Conservation (phyloP, 2,329 filamentous ascomycete species). For the Paramyrothecium sp. region DNA sequence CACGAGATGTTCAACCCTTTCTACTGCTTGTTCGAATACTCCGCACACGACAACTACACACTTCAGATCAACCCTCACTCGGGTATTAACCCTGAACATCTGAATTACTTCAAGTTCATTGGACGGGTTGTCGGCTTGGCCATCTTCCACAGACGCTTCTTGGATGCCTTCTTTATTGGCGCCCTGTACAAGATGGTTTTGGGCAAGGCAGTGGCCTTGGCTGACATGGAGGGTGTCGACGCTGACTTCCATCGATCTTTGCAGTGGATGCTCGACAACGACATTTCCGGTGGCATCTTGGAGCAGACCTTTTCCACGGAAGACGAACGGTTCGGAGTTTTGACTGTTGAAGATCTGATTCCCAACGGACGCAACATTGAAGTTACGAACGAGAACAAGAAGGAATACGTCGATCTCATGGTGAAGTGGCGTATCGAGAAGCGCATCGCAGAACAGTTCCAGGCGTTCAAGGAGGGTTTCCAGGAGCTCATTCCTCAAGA, state of each 20-base stretch:
- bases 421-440: slow-evolving; percentile 99
- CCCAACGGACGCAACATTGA: slow-evolving; percentile 87
- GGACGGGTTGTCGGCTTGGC: slow-evolving; percentile 94
- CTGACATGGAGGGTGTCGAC: slow-evolving; percentile 98
- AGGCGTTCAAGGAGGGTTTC: slow-evolving; percentile 95
- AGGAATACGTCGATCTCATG: slow-evolving; percentile 97
- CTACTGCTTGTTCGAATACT: slow-evolving; percentile 99
- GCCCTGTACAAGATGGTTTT: slow-evolving; percentile 99
- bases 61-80: slow-evolving; percentile 99
- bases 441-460: slow-evolving; percentile 96
- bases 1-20: slow-evolving; percentile 99
- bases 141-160: slow-evolving; percentile 96
- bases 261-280: slow-evolving; percentile 97
- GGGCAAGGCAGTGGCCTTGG: slow-evolving; percentile 84
- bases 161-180: slow-evolving; percentile 98
- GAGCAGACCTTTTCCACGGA: slow-evolving; percentile 97
- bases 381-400: slow-evolving; percentile 98
- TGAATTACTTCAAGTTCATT: slow-evolving; percentile 99
- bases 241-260: slow-evolving; percentile 95
- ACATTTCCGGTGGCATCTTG: slow-evolving; percentile 86
- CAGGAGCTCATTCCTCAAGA: slow-evolving; percentile 96
- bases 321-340: slow-evolving; percentile 94
- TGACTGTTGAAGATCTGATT: slow-evolving; percentile 91
- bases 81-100: slow-evolving; percentile 97
- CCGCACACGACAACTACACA: slow-evolving; percentile 99